Evolutionary conservation across 352 stramenopile genomes (phyloP).

Genomic region (Poterioochromonas sp.): DNA sequence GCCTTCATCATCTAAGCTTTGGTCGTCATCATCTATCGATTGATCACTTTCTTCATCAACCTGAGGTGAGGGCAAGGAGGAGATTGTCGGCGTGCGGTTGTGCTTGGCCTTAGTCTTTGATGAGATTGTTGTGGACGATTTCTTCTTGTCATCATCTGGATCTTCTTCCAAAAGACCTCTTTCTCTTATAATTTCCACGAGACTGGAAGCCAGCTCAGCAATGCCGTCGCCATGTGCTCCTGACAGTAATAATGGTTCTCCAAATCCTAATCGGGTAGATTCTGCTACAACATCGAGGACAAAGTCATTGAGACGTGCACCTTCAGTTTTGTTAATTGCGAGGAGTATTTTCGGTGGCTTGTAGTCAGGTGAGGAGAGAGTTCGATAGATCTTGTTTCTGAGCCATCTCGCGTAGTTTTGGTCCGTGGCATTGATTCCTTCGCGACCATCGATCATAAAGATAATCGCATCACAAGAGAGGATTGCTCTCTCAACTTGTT

Average conservation of each 20-base stretch:
- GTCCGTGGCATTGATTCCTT: constrained; percentile 42
- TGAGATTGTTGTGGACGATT: no score
- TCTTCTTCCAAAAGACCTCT: no score
- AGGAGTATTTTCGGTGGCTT: background rate
- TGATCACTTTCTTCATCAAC: background rate
- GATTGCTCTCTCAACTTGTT: constrained; percentile 40
- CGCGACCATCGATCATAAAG: constrained; percentile 44
- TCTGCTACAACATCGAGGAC: background rate
- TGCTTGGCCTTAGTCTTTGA: no score
- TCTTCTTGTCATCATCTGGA: no score
- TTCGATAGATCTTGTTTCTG: no score
- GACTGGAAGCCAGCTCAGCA: constrained; percentile 42
- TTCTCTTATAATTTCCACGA: constrained; percentile 41
- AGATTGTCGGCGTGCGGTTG: background rate
- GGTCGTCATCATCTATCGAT: background rate
- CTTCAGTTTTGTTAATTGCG: constrained; percentile 43
- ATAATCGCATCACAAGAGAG: constrained; percentile 41
- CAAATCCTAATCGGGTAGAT: constrained; percentile 45
- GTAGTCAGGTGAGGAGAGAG: background rate
- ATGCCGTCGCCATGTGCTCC: constrained; percentile 52
- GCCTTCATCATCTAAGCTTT: background rate
- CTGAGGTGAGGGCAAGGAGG: background rate
- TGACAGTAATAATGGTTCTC: constrained; percentile 52
- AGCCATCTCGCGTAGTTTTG: constrained; percentile 34
- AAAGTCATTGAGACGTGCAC: background rate